Evolutionary conservation across 75 land plant species (phyloP).

Genomic region (Cryptomeria japonica): DNA sequence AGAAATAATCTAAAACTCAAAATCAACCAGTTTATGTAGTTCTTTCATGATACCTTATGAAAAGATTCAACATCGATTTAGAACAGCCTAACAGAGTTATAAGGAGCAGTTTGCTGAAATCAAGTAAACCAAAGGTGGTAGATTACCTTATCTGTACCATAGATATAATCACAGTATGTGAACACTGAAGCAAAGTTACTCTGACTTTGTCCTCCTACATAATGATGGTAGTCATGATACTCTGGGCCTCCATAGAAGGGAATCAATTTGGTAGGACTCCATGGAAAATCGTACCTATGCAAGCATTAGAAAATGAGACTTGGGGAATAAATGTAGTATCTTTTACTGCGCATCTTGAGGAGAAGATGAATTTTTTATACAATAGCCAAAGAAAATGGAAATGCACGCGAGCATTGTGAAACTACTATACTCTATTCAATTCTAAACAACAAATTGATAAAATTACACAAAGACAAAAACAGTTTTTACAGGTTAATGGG

Average conservation of each 20-base stretch:
- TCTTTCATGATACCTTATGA: not conserved
- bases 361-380: not conserved
- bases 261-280: conserved; percentile 70
- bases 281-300: conserved; percentile 87
- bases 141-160: conserved; percentile 94
- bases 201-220: conserved; percentile 92
- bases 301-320: not conserved
- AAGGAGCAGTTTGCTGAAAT: not conserved
- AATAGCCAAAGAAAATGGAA: not conserved
- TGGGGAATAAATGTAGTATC: not conserved
- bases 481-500: not conserved
- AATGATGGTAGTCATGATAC: conserved; percentile 98
- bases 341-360: not conserved
- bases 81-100: not conserved
- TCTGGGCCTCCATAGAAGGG: conserved; percentile 98
- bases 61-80: not conserved
- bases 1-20: not conserved
- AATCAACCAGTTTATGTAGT: not conserved
- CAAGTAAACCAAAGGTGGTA: not conserved
- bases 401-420: not conserved
- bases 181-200: conserved; percentile 97
- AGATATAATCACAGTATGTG: conserved; percentile 89
- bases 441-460: not conserved
- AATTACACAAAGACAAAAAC: not conserved
- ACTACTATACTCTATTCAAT: not conserved